Conservation (phyloP, 805 yeast species). For the Priceomyces castillae region DNA sequence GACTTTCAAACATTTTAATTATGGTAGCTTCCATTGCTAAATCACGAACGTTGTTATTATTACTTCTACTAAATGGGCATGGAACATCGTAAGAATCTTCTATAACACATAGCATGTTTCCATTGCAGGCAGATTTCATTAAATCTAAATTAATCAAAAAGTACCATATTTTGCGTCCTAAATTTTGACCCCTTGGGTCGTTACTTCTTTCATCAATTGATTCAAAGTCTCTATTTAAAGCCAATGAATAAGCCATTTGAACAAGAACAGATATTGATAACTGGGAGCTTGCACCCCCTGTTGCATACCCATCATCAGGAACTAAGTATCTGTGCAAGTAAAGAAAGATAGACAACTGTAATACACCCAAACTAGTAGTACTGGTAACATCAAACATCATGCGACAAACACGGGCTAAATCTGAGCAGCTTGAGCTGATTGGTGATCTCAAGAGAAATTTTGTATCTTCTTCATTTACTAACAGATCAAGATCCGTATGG, state of each 20-base stretch:
- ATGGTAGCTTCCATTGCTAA: slow-evolving; percentile 1
- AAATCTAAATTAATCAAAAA: slow-evolving; percentile 3
- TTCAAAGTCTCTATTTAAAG: slow-evolving; percentile 61
- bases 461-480: slow-evolving; percentile 12
- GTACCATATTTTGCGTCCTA: slow-evolving; percentile 24
- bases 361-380: slow-evolving; percentile 20
- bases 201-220: slow-evolving; percentile 19
- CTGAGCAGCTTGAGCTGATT: slow-evolving; percentile 9
- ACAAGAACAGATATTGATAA: slow-evolving; percentile 50
- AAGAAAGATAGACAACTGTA: slow-evolving; percentile 50
- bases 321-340: slow-evolving; percentile 43
- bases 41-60: neutral
- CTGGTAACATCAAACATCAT: too few species aligned
- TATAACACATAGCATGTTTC: neutral
- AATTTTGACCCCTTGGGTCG: slow-evolving; percentile 15
- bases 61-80: neutral
- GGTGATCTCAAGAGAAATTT: slow-evolving; percentile 19
- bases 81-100: slow-evolving; percentile 21
- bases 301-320: slow-evolving; percentile 50
- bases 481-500: too few species aligned
- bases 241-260: slow-evolving; percentile 61
- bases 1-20: neutral
- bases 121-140: neutral
- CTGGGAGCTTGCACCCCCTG: slow-evolving; percentile 55
- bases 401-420: too few species aligned